Percentiles rank a stretch among this genome's conserved stretches.
These are phyloP conservation scores for Rhodotorula babjevae DNA, from an alignment of 768 basidiomycete species.

Conservation along the genomic window DNA sequence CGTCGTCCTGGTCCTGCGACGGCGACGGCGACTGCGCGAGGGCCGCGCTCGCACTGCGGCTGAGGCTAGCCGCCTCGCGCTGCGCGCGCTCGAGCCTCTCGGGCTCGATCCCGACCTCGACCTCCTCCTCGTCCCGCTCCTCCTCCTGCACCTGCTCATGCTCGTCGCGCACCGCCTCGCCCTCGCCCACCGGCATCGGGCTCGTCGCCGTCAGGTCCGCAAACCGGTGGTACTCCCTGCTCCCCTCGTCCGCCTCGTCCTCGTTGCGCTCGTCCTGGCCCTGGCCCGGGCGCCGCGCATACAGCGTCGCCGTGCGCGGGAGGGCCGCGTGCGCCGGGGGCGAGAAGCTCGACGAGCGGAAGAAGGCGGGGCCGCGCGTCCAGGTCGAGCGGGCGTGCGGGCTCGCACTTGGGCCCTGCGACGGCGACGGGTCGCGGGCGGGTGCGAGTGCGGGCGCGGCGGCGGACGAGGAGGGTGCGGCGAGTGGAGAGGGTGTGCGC, in stretches of 20 bases:
- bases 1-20: neutral
- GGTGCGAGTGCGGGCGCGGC: neutral
- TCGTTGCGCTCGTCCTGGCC: neutral
- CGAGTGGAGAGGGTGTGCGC: neutral
- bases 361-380: constrained; percentile 34
- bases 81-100: neutral
- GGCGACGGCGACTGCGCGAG: neutral
- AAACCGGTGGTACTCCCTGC: constrained; percentile 15
- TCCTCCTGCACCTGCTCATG: neutral
- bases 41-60: neutral
- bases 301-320: constrained; percentile 16
- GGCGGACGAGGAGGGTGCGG: neutral
- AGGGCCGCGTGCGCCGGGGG: constrained; percentile 17
- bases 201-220: constrained; percentile 13
- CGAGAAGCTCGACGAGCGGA: constrained; percentile 26
- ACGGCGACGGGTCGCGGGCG: neutral
- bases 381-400: constrained; percentile 1
- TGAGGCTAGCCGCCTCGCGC: neutral
- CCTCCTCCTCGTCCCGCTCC: neutral
- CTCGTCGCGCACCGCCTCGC: neutral
- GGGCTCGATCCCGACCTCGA: constrained; percentile 3
- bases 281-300: neutral
- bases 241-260: constrained; percentile 9
- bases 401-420: neutral
- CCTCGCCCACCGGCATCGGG: neutral